Evolutionary conservation across 805 yeast genomes (phyloP).

Genomic region (Cephaloascus fragrans): DNA sequence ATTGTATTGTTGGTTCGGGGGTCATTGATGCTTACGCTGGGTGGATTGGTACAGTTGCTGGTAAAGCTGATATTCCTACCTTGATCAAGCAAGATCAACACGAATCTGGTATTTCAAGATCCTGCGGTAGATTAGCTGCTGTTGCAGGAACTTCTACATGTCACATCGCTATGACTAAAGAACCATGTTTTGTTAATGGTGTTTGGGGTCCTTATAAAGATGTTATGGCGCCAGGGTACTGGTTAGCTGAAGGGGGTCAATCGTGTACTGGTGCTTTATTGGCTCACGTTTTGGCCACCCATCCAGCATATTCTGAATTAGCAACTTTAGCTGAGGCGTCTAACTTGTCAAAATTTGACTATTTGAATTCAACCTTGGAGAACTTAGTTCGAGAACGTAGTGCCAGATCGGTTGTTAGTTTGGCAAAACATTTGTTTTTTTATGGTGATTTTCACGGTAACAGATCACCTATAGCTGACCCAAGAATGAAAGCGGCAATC

Average conservation of each 20-base stretch:
- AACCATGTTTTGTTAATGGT: constrained; percentile 86
- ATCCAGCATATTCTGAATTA: constrained; percentile 78
- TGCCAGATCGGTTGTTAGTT: constrained; percentile 63
- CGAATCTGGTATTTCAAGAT: constrained; percentile 37
- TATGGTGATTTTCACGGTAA: constrained; percentile 97
- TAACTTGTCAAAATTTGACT: constrained; percentile 70
- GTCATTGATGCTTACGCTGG: constrained; percentile 98
- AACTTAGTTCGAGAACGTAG: constrained; percentile 44
- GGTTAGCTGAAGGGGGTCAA: constrained; percentile 99
- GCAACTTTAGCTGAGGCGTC: constrained; percentile 58
- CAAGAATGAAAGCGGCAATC: constrained; percentile 83
- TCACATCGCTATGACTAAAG: constrained; percentile 78
- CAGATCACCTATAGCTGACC: constrained; percentile 96
- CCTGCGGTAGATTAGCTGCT: constrained; percentile 87
- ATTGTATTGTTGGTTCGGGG: constrained; percentile 85
- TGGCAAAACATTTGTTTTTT: constrained; percentile 80
- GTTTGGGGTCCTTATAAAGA: constrained; percentile 99
- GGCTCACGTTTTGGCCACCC: constrained; percentile 79
- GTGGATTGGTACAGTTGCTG: constrained; percentile 98
- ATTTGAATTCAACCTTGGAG: constrained; percentile 68
- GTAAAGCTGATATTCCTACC: constrained; percentile 59
- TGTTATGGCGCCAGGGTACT: constrained; percentile 78
- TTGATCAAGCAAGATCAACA: constrained; percentile 37
- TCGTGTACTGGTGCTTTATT: constrained; percentile 92
- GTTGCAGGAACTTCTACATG: constrained; percentile 99